Percentiles rank a stretch among this genome's conserved stretches.
Evolutionary conservation across 148 eudicot genomes (phyloP).

Genomic region (Rhododendron ferrugineum): DNA sequence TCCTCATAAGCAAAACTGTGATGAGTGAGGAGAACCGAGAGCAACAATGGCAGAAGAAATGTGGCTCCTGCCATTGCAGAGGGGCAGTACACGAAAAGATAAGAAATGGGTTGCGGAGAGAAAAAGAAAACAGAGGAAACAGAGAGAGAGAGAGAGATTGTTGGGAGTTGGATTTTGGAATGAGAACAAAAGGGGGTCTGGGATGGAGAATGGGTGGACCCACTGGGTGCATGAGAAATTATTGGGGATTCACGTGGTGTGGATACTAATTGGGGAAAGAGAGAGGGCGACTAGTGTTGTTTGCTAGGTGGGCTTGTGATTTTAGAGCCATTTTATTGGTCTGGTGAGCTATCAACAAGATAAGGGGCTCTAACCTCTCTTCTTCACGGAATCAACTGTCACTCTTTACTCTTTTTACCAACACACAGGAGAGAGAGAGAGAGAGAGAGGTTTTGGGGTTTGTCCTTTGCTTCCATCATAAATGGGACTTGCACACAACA

Average conservation of each 20-base stretch:
- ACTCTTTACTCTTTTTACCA: conserved; percentile 8
- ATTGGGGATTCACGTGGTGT: conserved; percentile 51
- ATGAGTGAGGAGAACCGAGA: conserved; percentile 6
- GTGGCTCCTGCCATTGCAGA: conserved; percentile 19
- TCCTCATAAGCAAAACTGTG: conserved; percentile 17
- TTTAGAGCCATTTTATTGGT: conserved; percentile 10
- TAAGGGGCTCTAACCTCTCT: conserved; percentile 8
- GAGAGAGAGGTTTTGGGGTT: neutral
- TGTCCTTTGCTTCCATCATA: neutral
- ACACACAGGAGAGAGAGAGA: neutral
- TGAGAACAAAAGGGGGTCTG: conserved; percentile 36
- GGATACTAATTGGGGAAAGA: conserved; percentile 2
- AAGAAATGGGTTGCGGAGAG: conserved; percentile 14
- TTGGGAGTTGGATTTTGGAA: conserved; percentile 33
- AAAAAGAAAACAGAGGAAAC: neutral
- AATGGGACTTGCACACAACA: neutral
- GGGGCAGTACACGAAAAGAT: neutral
- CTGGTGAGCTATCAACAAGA: conserved; percentile 17
- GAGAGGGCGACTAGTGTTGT: neutral
- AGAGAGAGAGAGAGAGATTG: conserved; percentile 24
- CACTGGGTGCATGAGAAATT: conserved; percentile 58
- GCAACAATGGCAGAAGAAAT: conserved; percentile 13
- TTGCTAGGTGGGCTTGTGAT: neutral
- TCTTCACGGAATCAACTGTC: conserved; percentile 28
- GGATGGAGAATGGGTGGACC: conserved; percentile 37